phyloP scores from a whole-genome alignment of 768 basidiomycete species.

The Tricholoma bakamatsutake region DNA sequence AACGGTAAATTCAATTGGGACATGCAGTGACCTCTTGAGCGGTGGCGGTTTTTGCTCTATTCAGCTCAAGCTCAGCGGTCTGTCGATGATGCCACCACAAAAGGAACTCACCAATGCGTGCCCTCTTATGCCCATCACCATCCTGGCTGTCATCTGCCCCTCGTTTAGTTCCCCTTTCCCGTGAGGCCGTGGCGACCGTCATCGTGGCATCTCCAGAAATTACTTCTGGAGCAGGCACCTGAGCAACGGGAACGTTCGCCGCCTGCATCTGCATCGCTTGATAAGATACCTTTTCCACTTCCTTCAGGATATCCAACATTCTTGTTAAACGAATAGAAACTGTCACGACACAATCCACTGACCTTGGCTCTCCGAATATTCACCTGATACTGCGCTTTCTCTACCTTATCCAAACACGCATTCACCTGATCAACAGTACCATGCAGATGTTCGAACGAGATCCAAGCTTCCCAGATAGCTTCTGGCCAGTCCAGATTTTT shows the following conservation, averaged over 20 bases:
- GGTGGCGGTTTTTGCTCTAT: conserved; percentile 40
- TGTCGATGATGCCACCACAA: background rate
- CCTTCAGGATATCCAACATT: conserved; percentile 31
- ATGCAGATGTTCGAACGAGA: conserved; percentile 79
- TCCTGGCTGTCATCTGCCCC: conserved; percentile 41
- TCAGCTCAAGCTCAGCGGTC: background rate
- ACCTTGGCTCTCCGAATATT: conserved; percentile 63
- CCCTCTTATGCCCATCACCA: conserved; percentile 49
- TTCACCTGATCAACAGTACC: conserved; percentile 69
- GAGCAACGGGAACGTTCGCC: conserved; percentile 25
- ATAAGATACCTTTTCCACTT: conserved; percentile 53
- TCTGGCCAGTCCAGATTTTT: conserved; percentile 94
- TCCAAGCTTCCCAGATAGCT: conserved; percentile 87
- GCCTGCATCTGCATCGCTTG: conserved; percentile 44
- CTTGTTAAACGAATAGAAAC: background rate
- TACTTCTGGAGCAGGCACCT: conserved; percentile 16
- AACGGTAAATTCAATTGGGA: background rate
- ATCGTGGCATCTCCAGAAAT: conserved; percentile 26
- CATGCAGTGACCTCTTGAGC: conserved; percentile 50
- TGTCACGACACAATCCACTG: conserved; percentile 6
- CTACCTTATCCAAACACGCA: conserved; percentile 53
- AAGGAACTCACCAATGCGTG: conserved; percentile 46
- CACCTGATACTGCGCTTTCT: conserved; percentile 59
- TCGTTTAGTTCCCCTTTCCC: conserved; percentile 49
- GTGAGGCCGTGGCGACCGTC: conserved; percentile 32